Evolutionary conservation across 768 basidiomycete genomes (phyloP), one percentile per base, ranked within the genome.

Genomic region (Tulasnella sp.): DNA sequence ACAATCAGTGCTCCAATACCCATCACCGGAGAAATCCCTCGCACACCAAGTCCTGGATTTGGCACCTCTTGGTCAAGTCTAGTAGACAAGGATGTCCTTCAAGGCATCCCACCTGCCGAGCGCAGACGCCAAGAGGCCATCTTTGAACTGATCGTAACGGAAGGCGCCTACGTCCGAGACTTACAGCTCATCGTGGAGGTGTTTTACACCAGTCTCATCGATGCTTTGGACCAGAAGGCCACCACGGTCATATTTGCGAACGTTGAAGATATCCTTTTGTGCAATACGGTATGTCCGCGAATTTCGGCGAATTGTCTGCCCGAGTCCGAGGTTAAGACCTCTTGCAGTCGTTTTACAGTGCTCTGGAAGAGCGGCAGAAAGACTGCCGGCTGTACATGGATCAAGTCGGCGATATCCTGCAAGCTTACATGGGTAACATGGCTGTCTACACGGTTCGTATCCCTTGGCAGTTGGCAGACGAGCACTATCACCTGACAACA

Each of bases 101-200:
- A 91, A 38, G 93, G 89, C 7, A 91, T 98, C 64, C 92, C 93
- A 0, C 81, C 86, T 0, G 85, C 85, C 31, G 97, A 99, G 82
- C 87, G 96, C 67, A 91, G 90, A 77, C 87, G 96, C 74, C 97
- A 98, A 83, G 97, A 99, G 86, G 91, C 93, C 0, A 97, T 97
- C 72, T 99, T 98, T 79, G 97, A 99, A 83, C 86, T 99, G 72
- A 97, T 99, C 79, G 87, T 87, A 7, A 99, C 97, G 0, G 97
- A 99, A 82, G 87, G 86, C 9, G 89, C 92, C 0, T 99, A 97
- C 80, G 94, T 98, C 67, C 88, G 94, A 31, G 93, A 96, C 81
- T 83, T 98, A 37, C 97, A 99, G 80, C 86, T 97, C 39, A 90
- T 96, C 77, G 94, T 98, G 25, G 93, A 93, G 88, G 96, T 93